Percentiles rank a stretch among this genome's conserved stretches.
phyloP scores from a whole-genome alignment of 352 stramenopile genomes.

The Peronospora farinosa region DNA sequence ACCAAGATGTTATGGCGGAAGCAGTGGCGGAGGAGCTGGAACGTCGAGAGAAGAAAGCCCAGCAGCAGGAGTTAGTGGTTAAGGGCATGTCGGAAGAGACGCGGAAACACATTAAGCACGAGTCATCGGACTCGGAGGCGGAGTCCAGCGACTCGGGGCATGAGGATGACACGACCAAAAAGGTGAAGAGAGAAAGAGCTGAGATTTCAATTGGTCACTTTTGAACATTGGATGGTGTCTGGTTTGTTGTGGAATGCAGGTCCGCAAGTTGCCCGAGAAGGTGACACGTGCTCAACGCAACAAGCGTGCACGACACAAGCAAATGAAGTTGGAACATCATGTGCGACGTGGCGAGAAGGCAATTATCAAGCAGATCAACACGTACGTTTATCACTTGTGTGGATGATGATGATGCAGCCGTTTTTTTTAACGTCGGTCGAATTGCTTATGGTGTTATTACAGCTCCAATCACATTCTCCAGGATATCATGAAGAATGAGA shows the following conservation, averaged over 20 bases:
- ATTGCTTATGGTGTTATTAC: slow-evolving; percentile 8
- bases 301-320: slow-evolving; percentile 72
- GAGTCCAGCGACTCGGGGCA: slow-evolving; percentile 38
- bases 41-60: slow-evolving; percentile 40
- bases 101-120: slow-evolving; percentile 71
- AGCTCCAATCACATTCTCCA: slow-evolving; percentile 67
- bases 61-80: slow-evolving; percentile 40
- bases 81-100: slow-evolving; percentile 73
- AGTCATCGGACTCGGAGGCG: slow-evolving; percentile 38
- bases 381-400: slow-evolving; percentile 33
- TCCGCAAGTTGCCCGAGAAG: slow-evolving; percentile 43
- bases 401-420: neutral
- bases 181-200: slow-evolving; percentile 3
- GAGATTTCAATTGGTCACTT: neutral
- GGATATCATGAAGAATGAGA: slow-evolving; percentile 62
- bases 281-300: slow-evolving; percentile 71
- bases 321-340: slow-evolving; percentile 69
- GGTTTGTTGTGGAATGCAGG: slow-evolving; percentile 5
- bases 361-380: slow-evolving; percentile 85
- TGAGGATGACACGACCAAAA: slow-evolving; percentile 36
- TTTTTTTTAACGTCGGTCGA: neutral
- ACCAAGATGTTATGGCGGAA: slow-evolving; percentile 75
- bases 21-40: slow-evolving; percentile 67
- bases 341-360: slow-evolving; percentile 54
- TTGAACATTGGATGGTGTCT: neutral